Evolutionary conservation across 192 early-diverging fungal species (phyloP), one percentile per base, ranked within the genome.

Genomic region (Backusella macrospora): DNA sequence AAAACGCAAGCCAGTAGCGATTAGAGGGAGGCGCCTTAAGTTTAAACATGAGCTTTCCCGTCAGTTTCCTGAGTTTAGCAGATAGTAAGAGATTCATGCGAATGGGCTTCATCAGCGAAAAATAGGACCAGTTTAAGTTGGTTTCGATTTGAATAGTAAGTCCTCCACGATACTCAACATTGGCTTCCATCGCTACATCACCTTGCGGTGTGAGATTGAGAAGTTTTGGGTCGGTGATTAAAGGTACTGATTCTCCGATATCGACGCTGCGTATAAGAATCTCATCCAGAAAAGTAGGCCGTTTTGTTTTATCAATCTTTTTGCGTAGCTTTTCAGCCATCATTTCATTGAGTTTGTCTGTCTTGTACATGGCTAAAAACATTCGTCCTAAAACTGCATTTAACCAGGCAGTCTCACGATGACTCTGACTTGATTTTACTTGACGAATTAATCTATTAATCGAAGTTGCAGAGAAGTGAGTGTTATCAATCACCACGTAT

Each of bases 1-100:
- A 89, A 71, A 97, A 94, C 1, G 93, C 96, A 44, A 95, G 73
- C 96, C 96, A 98, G 42, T 95, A 84, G 6, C 96, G 86, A 68
- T 96, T 96, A 1, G 93, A 89, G n/a, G 92, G 90, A 13, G 92
- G 91, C 1, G 91, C 85, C 73, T 94, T 94, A 72, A 96, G 86
- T 46, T 91, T 88, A 46, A 98, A 68, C 6, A 93, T 86, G 74
- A 96, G 76, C 73, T 90, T 92, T 5, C 95, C 96, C 7, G 87
- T 78, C 66, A 96, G 77, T 15, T 86, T 81, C 59, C 90, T 88
- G 52, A 98, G 81, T 6, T 91, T 87, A 4, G 96, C 88, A 1
- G 90, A 86, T 10, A 98, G 86, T 1, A 93, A 89, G 16, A 98
- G 79, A 15, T 93, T 90, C 69, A 96, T 86, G n/a, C 90, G 88